These are phyloP conservation scores for Lodderomyces margitis DNA, from an alignment of 1,139 yeast genomes.

Conservation along the genomic window DNA sequence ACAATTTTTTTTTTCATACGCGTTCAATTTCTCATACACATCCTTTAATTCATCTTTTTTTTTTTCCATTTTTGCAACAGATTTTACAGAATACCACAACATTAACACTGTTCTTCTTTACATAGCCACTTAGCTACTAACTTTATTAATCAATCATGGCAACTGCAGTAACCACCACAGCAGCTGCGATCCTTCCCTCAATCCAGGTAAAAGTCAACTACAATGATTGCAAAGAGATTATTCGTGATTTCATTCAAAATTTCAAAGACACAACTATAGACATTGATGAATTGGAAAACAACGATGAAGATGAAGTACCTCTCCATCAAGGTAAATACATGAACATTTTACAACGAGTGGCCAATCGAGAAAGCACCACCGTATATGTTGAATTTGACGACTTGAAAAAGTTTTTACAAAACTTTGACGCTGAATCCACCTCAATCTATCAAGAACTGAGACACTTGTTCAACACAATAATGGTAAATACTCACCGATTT, in stretches of 20 bases:
- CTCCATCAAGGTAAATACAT: conserved; percentile 54
- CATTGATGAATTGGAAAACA: conserved; percentile 7
- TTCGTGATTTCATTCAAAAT: conserved; percentile 59
- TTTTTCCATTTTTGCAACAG: not conserved
- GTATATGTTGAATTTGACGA: conserved; percentile 82
- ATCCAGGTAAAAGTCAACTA: conserved; percentile 65
- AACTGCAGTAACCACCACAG: conserved; percentile 27
- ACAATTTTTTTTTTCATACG: not conserved
- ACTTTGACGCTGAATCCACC: conserved; percentile 22
- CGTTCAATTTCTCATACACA: not conserved
- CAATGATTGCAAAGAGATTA: conserved; percentile 48
- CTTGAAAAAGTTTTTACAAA: conserved; percentile 61
- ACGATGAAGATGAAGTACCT: conserved; percentile 3
- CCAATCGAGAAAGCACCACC: conserved; percentile 76
- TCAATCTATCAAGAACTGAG: conserved; percentile 23
- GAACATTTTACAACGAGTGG: conserved; percentile 70
- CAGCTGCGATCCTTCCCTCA: conserved; percentile 44
- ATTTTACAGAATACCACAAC: too few species aligned
- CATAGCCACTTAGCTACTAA: not conserved
- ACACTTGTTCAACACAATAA: conserved; percentile 55
- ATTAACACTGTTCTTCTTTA: not conserved
- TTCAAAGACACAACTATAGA: conserved; percentile 44
- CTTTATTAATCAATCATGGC: conserved; percentile 3
- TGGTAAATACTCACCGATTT: conserved; percentile 75
- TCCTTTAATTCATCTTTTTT: not conserved